Evolutionary conservation across 2,329 filamentous ascomycete species (phyloP).

Genomic region (Epichloe sibirici): DNA sequence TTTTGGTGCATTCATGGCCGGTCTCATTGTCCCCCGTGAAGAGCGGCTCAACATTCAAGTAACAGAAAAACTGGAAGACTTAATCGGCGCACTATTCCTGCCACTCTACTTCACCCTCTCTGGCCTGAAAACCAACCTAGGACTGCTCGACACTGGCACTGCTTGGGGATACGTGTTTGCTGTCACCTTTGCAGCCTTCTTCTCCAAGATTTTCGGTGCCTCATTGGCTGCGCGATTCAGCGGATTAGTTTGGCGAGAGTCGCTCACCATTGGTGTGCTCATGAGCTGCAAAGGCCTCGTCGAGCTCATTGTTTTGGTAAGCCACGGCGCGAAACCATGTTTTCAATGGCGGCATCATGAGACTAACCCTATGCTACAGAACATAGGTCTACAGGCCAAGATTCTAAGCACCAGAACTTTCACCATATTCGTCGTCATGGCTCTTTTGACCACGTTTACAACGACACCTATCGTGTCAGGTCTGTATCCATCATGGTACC

Average conservation of each 20-base stretch:
- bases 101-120: conserved; percentile 92
- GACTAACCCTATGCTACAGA: conserved; percentile 23
- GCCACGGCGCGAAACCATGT: conserved; percentile 12
- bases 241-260: conserved; percentile 82
- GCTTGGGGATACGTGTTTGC: conserved; percentile 86
- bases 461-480: conserved; percentile 65
- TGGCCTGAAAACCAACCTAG: conserved; percentile 77
- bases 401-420: conserved; percentile 75
- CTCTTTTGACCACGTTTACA: conserved; percentile 70
- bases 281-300: conserved; percentile 98
- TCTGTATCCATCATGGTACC: conserved; percentile 59
- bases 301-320: conserved; percentile 83
- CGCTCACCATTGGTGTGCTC: conserved; percentile 71
- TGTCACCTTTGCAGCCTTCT: conserved; percentile 69
- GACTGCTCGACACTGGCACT: conserved; percentile 66
- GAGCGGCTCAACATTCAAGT: conserved; percentile 83
- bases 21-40: conserved; percentile 81
- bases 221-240: conserved; percentile 63
- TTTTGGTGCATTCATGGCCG: conserved; percentile 84
- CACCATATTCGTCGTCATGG: conserved; percentile 93
- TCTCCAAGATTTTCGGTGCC: conserved; percentile 74
- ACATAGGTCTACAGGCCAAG: conserved; percentile 67
- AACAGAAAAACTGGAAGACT: conserved; percentile 88
- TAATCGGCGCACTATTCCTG: conserved; percentile 71
- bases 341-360: not conserved